phyloP scores from a whole-genome alignment of 495 filamentous ascomycete genomes.

The Aspergillus leporis region DNA sequence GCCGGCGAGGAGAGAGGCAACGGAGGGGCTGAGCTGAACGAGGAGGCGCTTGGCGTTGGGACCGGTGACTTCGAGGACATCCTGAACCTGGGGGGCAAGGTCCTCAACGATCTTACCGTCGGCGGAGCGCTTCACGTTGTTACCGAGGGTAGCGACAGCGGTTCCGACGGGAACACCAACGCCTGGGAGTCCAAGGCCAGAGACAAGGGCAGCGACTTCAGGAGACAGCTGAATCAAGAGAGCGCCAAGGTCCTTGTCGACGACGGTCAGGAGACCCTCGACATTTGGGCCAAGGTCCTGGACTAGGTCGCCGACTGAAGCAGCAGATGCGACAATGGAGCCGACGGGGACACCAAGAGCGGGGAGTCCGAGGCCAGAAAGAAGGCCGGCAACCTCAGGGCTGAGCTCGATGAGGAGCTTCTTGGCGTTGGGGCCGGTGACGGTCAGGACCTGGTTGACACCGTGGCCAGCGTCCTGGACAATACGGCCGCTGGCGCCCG shows the following conservation, averaged over 20 bases:
- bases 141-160: slow-evolving; percentile 33
- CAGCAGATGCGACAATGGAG: slow-evolving; percentile 19
- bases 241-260: slow-evolving; percentile 26
- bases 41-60: slow-evolving; percentile 35
- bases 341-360: slow-evolving; percentile 30
- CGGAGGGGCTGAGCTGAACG: slow-evolving; percentile 33
- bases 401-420: slow-evolving; percentile 37
- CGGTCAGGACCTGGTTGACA: slow-evolving; percentile 31
- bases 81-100: slow-evolving; percentile 31
- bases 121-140: slow-evolving; percentile 28
- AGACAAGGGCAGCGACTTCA: slow-evolving; percentile 30
- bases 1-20: slow-evolving; percentile 30
- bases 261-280: slow-evolving; percentile 32
- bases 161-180: slow-evolving; percentile 28
- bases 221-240: slow-evolving; percentile 38
- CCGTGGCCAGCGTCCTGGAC: slow-evolving; percentile 32
- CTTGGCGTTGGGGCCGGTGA: slow-evolving; percentile 30
- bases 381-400: slow-evolving; percentile 32
- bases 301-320: slow-evolving; percentile 23
- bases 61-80: slow-evolving; percentile 35
- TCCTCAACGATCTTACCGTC: slow-evolving; percentile 34
- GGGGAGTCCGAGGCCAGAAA: slow-evolving; percentile 39
- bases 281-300: not conserved
- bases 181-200: slow-evolving; percentile 36
- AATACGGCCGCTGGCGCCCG: slow-evolving; percentile 27